Evolutionary conservation across 305 asterid species (phyloP), one percentile per base, ranked within the genome.

Genomic region (Coffea humblotiana): DNA sequence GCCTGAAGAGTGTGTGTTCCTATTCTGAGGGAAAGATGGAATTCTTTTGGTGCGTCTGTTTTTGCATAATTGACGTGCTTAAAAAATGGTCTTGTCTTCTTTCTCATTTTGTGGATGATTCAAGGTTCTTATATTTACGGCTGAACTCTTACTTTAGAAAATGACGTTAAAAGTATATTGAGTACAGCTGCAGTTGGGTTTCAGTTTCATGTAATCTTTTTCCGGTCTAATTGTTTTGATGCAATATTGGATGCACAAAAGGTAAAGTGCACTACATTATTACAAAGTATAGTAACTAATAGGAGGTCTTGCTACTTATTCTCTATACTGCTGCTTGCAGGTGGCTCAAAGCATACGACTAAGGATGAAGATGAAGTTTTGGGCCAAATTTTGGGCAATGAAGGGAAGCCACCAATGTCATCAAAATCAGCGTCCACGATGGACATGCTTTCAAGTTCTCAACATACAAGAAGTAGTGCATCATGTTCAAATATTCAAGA

Each of bases 361-460:
- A 89, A 85, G 88, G 79, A 77, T 66, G 97, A 94, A 71, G 97
- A 92, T 43, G 97, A 93, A 43, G 86, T 87, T 80, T 77, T 91
- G 72, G 86, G 85, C 82, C 84, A 90, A 85, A 79, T 87, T 81
- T 88, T 90, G 40, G 88, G 90, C 76, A 79, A 77, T 75, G 93
- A 88, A 67, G 72, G 72, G 58, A 85, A 77, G 51, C 69, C 80
- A 76, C 78, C 79, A 48, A 13, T 80, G 56, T 82, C 87, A 73
- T 81, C 85, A 8, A 80, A 76, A 37, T 58, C 76, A 51, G 71
- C 74, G 25, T 81, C 86, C 6, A 21, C 48, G 45, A 51, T 54
- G 27, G 91, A 83, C 67, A 81, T 48, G 71, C 77, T 70, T 82
- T 69, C 85, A 45, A 78, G 85, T 37, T 75, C 85, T 35, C 90